Conservation (phyloP, 1,139 yeast genomes). For the Pichia sorboxylosa region DNA sequence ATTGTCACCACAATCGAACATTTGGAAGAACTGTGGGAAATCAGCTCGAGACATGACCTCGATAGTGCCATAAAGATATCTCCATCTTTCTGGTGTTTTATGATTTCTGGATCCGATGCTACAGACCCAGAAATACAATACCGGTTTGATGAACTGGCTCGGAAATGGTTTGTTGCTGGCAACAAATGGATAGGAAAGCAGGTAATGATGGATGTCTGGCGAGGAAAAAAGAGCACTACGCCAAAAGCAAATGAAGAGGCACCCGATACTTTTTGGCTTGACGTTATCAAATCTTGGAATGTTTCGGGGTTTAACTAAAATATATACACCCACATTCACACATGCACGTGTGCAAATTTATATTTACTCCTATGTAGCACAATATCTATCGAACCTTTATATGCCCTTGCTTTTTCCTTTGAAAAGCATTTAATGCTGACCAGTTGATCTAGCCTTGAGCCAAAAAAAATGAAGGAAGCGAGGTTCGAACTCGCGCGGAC, state of each 20-base stretch:
- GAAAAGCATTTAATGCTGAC: no score
- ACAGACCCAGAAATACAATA: constrained; percentile 20
- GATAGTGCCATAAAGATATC: constrained; percentile 12
- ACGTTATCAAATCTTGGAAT: constrained; percentile 45
- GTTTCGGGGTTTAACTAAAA: constrained; percentile 20
- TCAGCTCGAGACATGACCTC: constrained; percentile 15
- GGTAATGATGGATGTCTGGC: constrained; percentile 40
- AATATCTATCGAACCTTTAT: no score
- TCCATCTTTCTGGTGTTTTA: constrained; percentile 39
- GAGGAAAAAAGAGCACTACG: constrained; percentile 15
- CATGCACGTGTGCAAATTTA: background rate
- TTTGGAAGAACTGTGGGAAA: constrained; percentile 24
- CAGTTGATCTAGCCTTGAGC: no score
- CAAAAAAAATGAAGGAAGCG: constrained; percentile 56
- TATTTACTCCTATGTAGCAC: background rate
- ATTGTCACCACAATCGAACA: constrained; percentile 27
- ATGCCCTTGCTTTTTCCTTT: no score
- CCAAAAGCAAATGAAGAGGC: constrained; percentile 22
- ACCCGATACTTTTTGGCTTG: constrained; percentile 38
- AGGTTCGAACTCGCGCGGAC: constrained; percentile 86
- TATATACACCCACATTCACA: background rate
- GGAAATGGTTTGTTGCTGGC: constrained; percentile 26
- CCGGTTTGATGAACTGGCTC: constrained; percentile 25
- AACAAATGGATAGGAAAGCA: constrained; percentile 45
- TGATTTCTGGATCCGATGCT: constrained; percentile 39